Base-by-base conservation (phyloP, 345 rosid genomes). In the Gossypium sturtianum region DNA sequence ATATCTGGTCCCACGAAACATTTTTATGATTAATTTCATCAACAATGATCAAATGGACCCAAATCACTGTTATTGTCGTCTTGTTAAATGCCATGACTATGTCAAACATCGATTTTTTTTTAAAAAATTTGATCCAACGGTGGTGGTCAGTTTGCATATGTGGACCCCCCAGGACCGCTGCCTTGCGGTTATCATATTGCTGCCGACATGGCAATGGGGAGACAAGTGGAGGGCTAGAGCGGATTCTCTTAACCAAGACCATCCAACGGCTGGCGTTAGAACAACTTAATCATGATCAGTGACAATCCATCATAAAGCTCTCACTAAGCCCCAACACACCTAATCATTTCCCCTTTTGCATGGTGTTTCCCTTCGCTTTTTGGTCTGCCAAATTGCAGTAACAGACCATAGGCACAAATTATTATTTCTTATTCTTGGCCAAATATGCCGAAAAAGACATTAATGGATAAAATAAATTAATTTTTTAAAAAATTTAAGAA, bases 311-410 rank as follows among this genome's bases (percentile, higher is more conserved):
- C 38, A 76, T 73, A 44, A 56, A 34, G 77, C 25, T 38, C 2
- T 38, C 9, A 3, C 65, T 44, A 44, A 75, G 52, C 69, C 66
- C 71, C 57, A 80, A 70, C 73, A 79, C 75, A 80, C 66, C 45
- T 76, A 72, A 82, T 82, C 71, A 82, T 80, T 43, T 11, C 71
- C 27, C 52, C 58, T 79, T 71, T 49, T 75, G 80, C 81, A 79
- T 74, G 80, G 72, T 70, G 78, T 77, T 66, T 78, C 56, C 27
- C 72, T 49, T 54, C 65, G 71, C 81, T 77, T 84, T 80, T 63
- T 82, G 84, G 87, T 82, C 83, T 69, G 82, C 85, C 68, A 79
- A 75, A 78, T 27, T 49, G 70, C 41, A 44, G 48, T 48, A 70
- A 25, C 43, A 41, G 61, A 56, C 64, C 52, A 19, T 6, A n/a